A percentile compares a stretch with the other conserved stretches of the same genome.
phyloP scores from a whole-genome alignment of 2,329 filamentous ascomycete genomes.

The Arthrobotrys iridis region DNA sequence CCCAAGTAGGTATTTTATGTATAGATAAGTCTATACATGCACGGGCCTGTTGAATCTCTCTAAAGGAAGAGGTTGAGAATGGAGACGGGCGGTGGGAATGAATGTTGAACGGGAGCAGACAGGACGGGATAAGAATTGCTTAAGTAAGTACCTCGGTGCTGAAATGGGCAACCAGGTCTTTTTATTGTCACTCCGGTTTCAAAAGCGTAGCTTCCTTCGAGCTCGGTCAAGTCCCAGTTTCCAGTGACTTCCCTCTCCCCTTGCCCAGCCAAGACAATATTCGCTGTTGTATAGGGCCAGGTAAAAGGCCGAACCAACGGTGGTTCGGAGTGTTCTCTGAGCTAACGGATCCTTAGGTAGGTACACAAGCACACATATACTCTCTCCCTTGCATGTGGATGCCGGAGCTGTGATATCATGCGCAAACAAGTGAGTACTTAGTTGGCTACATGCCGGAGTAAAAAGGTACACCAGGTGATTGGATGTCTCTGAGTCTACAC shows the following conservation, averaged over 20 bases:
- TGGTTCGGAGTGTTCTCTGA: no score
- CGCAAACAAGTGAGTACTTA: no score
- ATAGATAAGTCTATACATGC: no score
- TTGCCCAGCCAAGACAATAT: not conserved
- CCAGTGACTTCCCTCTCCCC: conserved; percentile 30
- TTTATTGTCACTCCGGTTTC: conserved; percentile 34
- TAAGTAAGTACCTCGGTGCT: not conserved
- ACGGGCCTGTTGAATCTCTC: no score
- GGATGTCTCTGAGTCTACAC: not conserved
- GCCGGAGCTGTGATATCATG: conserved; percentile 17
- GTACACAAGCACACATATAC: not conserved
- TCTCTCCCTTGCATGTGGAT: conserved; percentile 1
- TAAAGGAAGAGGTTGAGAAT: not conserved
- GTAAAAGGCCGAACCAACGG: conserved; percentile 16
- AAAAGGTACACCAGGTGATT: conserved; percentile 9
- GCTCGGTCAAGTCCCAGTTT: conserved; percentile 17
- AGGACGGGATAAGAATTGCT: not conserved
- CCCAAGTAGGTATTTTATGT: not conserved
- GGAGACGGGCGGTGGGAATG: not conserved
- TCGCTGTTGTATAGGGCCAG: conserved; percentile 15
- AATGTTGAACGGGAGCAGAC: not conserved
- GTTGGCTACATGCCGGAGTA: not conserved
- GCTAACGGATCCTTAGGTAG: no score
- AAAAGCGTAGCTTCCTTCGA: conserved; percentile 24
- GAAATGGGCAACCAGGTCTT: not conserved